phyloP scores from a whole-genome alignment of 768 basidiomycete species.

The Phlebiopsis gigantea region DNA sequence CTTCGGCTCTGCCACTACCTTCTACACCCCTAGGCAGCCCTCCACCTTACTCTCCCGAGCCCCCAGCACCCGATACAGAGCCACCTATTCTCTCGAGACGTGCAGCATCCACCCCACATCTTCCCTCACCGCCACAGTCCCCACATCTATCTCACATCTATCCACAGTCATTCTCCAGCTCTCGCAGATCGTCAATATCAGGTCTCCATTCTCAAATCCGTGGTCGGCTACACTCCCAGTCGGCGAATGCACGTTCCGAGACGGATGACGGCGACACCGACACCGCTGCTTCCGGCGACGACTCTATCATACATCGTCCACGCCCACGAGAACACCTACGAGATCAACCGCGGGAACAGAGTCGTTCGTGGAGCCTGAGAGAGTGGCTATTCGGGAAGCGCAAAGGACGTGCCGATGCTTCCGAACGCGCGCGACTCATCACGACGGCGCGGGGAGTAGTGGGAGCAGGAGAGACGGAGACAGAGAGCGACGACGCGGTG shows the following conservation, averaged over 20 bases:
- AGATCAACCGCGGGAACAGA: neutral
- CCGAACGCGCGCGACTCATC: slow-evolving; percentile 32
- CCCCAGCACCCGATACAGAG: slow-evolving; percentile 3
- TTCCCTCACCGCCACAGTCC: slow-evolving; percentile 9
- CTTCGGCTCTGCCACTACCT: neutral
- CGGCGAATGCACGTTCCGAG: neutral
- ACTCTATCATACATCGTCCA: slow-evolving; percentile 10
- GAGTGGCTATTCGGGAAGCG: slow-evolving; percentile 20
- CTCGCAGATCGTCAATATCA: slow-evolving; percentile 5
- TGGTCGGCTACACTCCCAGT: neutral
- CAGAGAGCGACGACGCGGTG: slow-evolving; percentile 73
- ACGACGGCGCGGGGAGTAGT: slow-evolving; percentile 55
- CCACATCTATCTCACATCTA: neutral
- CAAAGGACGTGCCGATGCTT: slow-evolving; percentile 15
- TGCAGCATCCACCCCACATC: slow-evolving; percentile 12
- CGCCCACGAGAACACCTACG: neutral
- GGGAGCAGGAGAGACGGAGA: slow-evolving; percentile 75
- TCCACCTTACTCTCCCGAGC: slow-evolving; percentile 14
- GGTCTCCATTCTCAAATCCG: slow-evolving; percentile 1
- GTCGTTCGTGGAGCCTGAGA: slow-evolving; percentile 15
- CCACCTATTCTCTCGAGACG: slow-evolving; percentile 9
- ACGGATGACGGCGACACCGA: slow-evolving; percentile 10
- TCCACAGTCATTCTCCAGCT: slow-evolving; percentile 1
- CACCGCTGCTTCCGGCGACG: slow-evolving; percentile 6
- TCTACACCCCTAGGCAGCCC: slow-evolving; percentile 10